Conservation (phyloP, 2,329 filamentous ascomycete species). For the Dactylellina cionopaga region DNA sequence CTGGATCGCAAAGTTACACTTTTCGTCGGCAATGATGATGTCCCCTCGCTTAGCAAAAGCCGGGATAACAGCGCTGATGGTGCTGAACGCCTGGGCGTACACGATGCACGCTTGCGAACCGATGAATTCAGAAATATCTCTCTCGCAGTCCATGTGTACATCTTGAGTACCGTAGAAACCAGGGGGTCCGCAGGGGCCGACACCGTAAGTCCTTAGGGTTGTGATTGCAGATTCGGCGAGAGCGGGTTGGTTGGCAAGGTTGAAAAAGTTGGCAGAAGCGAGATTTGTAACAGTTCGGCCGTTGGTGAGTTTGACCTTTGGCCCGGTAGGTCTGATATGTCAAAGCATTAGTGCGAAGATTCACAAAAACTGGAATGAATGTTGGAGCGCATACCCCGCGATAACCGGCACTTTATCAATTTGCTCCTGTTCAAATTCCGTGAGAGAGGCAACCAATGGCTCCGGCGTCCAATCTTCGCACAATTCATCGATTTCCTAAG, state of each 20-base stretch:
- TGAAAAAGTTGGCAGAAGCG: conserved; percentile 96
- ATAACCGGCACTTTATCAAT: conserved; percentile 87
- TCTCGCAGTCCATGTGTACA: conserved; percentile 95
- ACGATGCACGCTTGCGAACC: conserved; percentile 90
- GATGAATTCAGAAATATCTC: conserved; percentile 88
- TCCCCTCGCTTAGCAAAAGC: conserved; percentile 97
- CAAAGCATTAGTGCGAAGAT: conserved; percentile 11
- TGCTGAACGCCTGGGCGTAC: conserved; percentile 95
- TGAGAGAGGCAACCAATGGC: conserved; percentile 80
- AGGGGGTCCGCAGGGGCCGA: conserved; percentile 94
- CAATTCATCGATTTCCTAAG: conserved; percentile 89
- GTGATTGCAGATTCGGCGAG: conserved; percentile 96
- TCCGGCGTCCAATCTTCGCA: conserved; percentile 97
- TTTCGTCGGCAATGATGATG: conserved; percentile 93
- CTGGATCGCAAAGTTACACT: conserved; percentile 91
- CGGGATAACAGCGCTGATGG: conserved; percentile 95
- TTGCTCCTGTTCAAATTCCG: conserved; percentile 79
- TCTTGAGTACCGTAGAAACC: conserved; percentile 99
- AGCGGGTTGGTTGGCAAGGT: conserved; percentile 90
- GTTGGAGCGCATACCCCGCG: conserved; percentile 73
- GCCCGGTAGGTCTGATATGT: conserved; percentile 78
- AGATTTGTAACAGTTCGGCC: conserved; percentile 93
- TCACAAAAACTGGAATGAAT: not conserved
- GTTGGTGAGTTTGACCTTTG: conserved; percentile 80
- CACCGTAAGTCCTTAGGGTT: conserved; percentile 92